phyloP scores from a whole-genome alignment of 2,329 filamentous ascomycete species.

The Phyllosticta capitalensis region DNA sequence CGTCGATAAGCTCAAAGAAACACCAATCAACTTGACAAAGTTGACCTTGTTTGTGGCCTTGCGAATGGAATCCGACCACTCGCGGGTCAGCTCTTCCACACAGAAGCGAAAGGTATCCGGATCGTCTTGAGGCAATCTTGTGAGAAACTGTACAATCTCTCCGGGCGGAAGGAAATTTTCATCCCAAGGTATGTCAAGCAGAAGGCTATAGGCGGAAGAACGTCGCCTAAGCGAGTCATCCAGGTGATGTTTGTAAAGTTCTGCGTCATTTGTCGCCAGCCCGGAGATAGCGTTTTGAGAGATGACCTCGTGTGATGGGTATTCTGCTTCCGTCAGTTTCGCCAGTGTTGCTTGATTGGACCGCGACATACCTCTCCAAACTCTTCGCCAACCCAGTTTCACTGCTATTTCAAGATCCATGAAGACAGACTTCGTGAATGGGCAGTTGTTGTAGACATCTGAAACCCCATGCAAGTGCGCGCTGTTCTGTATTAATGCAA shows the following conservation, averaged over 20 bases:
- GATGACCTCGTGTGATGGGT: background rate
- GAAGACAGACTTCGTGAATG: conserved; percentile 26
- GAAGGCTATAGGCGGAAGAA: no score
- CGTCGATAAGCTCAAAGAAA: background rate
- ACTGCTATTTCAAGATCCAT: conserved; percentile 22
- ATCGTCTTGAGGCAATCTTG: no score
- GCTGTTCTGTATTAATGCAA: conserved; percentile 15
- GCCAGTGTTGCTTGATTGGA: background rate
- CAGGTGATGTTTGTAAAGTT: no score
- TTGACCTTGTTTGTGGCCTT: background rate
- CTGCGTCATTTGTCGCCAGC: no score
- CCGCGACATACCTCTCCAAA: background rate
- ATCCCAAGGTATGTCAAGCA: no score
- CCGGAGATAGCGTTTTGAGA: no score
- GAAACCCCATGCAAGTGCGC: conserved; percentile 13
- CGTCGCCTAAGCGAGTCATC: no score
- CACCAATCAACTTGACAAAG: background rate
- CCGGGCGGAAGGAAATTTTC: no score
- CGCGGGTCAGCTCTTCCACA: background rate
- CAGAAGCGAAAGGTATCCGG: background rate
- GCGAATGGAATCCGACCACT: background rate
- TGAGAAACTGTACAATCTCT: no score
- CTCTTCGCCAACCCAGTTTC: background rate
- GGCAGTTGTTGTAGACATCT: conserved; percentile 17
- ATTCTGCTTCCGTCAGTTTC: background rate